Evolutionary conservation across 345 rosid genomes (phyloP).

Genomic region (Sonneratia caseolaris): DNA sequence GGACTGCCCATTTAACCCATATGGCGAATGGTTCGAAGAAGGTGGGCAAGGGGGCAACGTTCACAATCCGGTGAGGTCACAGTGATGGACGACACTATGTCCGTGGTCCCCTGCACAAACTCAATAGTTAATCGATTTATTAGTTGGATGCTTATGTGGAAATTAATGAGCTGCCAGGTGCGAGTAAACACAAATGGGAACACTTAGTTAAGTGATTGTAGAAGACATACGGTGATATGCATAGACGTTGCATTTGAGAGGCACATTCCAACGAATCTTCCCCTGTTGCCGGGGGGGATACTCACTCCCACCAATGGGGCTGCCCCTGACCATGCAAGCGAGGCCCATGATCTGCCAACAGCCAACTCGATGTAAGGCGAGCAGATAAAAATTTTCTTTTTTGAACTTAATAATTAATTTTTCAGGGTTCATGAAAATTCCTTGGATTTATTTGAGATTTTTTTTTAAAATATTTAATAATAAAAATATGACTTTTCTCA

Average conservation of each 20-base stretch:
- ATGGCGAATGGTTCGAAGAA: too few species aligned
- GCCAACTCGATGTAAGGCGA: constrained; percentile 2
- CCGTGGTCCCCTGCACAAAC: background rate
- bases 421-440: too few species aligned
- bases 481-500: too few species aligned
- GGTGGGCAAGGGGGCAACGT: too few species aligned
- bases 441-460: too few species aligned
- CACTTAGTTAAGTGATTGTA: background rate
- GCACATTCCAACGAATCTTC: constrained; percentile 23
- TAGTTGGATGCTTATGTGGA: background rate
- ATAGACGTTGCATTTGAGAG: background rate
- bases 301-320: background rate
- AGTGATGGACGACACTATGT: too few species aligned
- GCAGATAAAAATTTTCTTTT: too few species aligned
- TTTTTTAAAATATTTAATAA: too few species aligned
- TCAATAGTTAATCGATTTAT: background rate
- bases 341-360: constrained; percentile 18
- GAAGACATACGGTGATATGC: background rate
- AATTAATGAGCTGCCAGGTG: background rate
- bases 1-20: too few species aligned
- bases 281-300: background rate
- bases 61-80: too few species aligned
- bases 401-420: too few species aligned
- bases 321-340: constrained; percentile 7
- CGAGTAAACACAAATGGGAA: background rate